Evolutionary conservation across 495 filamentous ascomycete species (phyloP), one percentile per base, ranked within the genome.

Genomic region (Chaetomidium leptoderma): DNA sequence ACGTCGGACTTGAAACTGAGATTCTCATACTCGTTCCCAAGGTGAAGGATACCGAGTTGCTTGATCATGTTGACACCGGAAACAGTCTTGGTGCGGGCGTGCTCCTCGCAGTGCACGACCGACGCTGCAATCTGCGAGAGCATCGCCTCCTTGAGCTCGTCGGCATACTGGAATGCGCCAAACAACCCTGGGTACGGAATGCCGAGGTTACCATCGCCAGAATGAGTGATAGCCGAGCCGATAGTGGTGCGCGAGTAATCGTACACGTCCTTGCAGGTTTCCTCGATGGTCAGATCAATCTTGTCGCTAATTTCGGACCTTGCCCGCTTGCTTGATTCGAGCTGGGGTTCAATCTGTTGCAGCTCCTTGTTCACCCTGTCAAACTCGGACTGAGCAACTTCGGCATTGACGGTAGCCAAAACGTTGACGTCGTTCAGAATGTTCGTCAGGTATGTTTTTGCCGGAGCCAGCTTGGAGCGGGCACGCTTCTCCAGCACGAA

Each of bases 401-500:
- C 91, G 36, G 83, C 78, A 71, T 98, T 98, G 65, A 97, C 90
- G 0, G 81, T 82, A 3, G 92, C 92, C 37, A 98, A 76, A 9
- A 82, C 83, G 59, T 89, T 80, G 17, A 98, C 71, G 68, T 97
- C 93, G 47, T 87, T 83, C 42, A 98, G 80, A 39, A 97, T 82
- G 68, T 98, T 97, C 61, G 92, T 77, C n/a, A 98, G 85, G 65
- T 97, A 98, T 5, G 92, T 97, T 72, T 89, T 92, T 2, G 93
- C 93, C 21, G 93, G 93, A 14, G 93, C 93, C 61, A 98, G 81
- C 73, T 98, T 98, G 13, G 92, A 97, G 16, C 90, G 83, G 29
- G 93, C 91, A 46, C 93, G 85, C 75, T 96, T 97, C 66, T 97
- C 93, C 45, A 98, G 85, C 33, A 98, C 93, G 66, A 98, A 98